Base-by-base conservation (phyloP, 805 yeast genomes). In the Suhomyces sp. region DNA sequence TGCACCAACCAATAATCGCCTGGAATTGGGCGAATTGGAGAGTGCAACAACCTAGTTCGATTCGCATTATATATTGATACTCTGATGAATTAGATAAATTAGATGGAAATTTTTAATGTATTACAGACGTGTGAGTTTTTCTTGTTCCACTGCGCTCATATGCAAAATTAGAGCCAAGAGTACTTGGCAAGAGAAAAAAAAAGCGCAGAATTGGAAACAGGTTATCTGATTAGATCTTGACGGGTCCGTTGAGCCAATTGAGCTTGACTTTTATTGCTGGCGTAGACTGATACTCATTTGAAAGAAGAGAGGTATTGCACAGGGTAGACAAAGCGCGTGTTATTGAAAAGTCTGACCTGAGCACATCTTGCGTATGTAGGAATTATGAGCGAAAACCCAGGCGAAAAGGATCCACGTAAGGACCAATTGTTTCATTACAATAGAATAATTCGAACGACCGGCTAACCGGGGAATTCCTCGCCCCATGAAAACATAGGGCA, bases 131-230 rank as follows among this genome's bases (percentile, higher is more conserved):
- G 41, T 37, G 19, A 19, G 9, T 37, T 37, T 37, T 37, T 37
- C 41, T 37, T 37, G 41, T 17, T 35, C 7, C 3, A 21, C 44
- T 8, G 7, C n/a, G 44, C 44, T 41, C 44, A 22, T 41, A 29
- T 41, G 44, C 44, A 41, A 22, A 21, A 41, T 41, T 22, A 17
- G 12, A 41, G 44, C 44, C 44, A 41, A 41, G 44, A 39, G 19
- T 17, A 21, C 29, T 41, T 41, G 44, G 29, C 44, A 22, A 41
- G 17, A 15, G 5, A 12, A 37, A 37, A 22, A 22, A 41, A 19
- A 5, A 22, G 6, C 10, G 5, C 44, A 21, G 12, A 41, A 7
- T 4, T 13, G 21, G 27, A 41, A 41, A 37, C 21, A 10, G 19
- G 41, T 9, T 37, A 37, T 37, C 41, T 37, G 41, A 37, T n/a